Base-by-base conservation (phyloP, 2,329 filamentous ascomycete genomes). In the Clonostachys solani region DNA sequence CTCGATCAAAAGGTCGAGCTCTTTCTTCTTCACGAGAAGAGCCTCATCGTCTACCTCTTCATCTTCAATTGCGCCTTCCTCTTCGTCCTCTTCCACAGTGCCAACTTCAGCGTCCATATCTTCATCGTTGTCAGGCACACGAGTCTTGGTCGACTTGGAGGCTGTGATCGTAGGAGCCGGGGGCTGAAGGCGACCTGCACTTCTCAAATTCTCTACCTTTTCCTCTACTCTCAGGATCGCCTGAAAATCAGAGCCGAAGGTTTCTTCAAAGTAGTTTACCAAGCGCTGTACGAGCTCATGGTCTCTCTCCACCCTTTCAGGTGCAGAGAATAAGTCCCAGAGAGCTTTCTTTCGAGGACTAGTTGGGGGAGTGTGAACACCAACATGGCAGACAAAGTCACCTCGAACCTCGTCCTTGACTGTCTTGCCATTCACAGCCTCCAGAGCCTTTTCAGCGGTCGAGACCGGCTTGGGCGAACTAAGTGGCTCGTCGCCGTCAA, bases 341-440 rank as follows among this genome's bases (percentile, higher is more conserved):
- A 97, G 72, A 0, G 92, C 92, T 72, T 97, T 97, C 75, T 96
- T 96, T 47, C 92, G 80, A 3, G 91, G 89, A 48, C 90, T 84
- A 36, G 80, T 79, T 3, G 92, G 91, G 5, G 94, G 92, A 51
- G 91, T 91, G 67, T 99, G 94, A 18, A 99, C 88, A 50, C 94
- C 94, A 44, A 97, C 94, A 60, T 99, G 94, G 62, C 94, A 96
- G 33, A 92, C 92, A 64, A 99, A 99, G 63, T 99, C 94, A 38
- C 94, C 94, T 45, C 92, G 87, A 43, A 87, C 84, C 55, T 95
- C 87, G 61, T 99, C 94, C 59, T 95, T 90, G 51, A 99, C 95
- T 0, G 91, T 96, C 73, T 99, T 97, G 56, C 92, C 90, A 59
- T 99, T 97, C 57, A 99, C 86, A n/a, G 91, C 89, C 51, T 94